Conservation (phyloP, 2,329 filamentous ascomycete species). For the Thelonectria discophora region DNA sequence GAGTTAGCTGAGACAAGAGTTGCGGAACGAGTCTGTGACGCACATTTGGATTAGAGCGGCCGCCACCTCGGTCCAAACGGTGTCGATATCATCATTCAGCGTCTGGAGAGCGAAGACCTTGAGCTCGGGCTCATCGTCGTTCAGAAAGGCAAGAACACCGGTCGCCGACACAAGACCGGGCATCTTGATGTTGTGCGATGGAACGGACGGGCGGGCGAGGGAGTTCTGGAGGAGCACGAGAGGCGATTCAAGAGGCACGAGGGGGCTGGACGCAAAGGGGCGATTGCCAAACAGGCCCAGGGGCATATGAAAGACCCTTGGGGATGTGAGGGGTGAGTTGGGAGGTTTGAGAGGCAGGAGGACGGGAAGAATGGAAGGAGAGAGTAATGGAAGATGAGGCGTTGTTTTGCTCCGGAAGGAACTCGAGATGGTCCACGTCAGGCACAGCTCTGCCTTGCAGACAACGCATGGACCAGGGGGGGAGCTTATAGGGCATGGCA, state of each 20-base stretch:
- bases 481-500: slow-evolving; percentile 34
- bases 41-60: slow-evolving; percentile 94
- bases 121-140: slow-evolving; percentile 92
- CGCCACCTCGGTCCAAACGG: slow-evolving; percentile 97
- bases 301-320: slow-evolving; percentile 33
- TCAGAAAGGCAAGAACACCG: slow-evolving; percentile 92
- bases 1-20: slow-evolving; percentile 24
- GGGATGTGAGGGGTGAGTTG: slow-evolving; percentile 8
- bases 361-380: slow-evolving; percentile 28
- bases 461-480: slow-evolving; percentile 39
- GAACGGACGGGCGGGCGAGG: slow-evolving; percentile 32
- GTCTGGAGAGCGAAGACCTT: slow-evolving; percentile 95
- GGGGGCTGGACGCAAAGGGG: slow-evolving; percentile 26
- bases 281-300: slow-evolving; percentile 34
- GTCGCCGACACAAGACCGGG: slow-evolving; percentile 93
- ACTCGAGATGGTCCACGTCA: slow-evolving; percentile 56
- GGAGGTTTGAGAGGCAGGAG: slow-evolving; percentile 25
- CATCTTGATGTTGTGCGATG: slow-evolving; percentile 64
- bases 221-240: slow-evolving; percentile 28
- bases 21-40: slow-evolving; percentile 31
- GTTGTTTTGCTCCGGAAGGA: slow-evolving; percentile 43
- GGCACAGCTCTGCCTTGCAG: slow-evolving; percentile 53
- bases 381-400: slow-evolving; percentile 29
- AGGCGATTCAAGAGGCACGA: slow-evolving; percentile 31
- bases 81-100: slow-evolving; percentile 95